Evolutionary conservation across 202 grass and related monocot species (phyloP), one percentile per base, ranked within the genome.

Genomic region (Carex arenaria): DNA sequence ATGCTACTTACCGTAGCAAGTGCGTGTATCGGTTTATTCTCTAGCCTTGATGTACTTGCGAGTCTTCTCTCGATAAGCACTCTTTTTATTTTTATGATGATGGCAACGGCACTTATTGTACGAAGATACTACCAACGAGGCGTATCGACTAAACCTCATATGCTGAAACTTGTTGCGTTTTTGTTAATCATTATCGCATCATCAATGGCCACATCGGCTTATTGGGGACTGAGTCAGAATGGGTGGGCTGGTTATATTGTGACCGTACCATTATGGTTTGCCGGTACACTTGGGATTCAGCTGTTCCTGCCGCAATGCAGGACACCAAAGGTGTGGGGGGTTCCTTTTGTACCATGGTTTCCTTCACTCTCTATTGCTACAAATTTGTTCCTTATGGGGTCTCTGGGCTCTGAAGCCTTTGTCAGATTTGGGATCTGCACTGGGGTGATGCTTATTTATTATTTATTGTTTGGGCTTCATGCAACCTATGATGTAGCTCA

Each of bases 371-470:
- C 96, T 38, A 99, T 99, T 80, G 93, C 93, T 14, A 96, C 85
- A n/a, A 99, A 99, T 85, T 84, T 99, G 63, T 99, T 99, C 80
- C 93, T 99, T 67, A 96, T 99, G 93, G 96, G 93, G 0, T 99
- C 96, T 52, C 72, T 99, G 52, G 91, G 88, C 4, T 71, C 87
- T 61, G n/a, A 84, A 67, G 93, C 96, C 3, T 99, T 99, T 89
- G 2, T 91, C 26, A 87, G 93, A 0, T 95, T 99, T 85, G 96
- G 83, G 12, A 2, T 88, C 64, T 95, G 91, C 82, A 95, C 91
- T 7, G 86, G 79, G 31, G 0, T 99, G 74, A 99, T 99, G 96
- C 36, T 99, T 5, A 2, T 96, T 76, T 99, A 99, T 86, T 99
- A 96, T 84, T 72, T 92, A 2, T 56, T 99, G 66, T 89, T 99